phyloP scores from a whole-genome alignment of 2,329 filamentous ascomycete species.

The Cryphonectria carpinicola region DNA sequence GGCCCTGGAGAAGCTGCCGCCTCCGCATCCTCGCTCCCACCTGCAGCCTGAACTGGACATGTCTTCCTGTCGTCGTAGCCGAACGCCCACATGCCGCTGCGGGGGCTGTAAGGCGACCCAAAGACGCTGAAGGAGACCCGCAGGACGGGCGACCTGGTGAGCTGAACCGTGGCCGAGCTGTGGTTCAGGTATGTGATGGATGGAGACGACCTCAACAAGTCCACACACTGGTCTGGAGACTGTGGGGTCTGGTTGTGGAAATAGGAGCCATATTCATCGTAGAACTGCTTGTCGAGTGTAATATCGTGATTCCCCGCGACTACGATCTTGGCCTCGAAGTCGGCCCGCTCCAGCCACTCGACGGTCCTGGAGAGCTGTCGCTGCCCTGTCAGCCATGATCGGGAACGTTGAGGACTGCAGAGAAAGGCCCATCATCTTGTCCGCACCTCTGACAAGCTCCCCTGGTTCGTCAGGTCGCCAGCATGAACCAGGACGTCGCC shows the following conservation, averaged over 20 bases:
- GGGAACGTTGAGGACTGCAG: neutral
- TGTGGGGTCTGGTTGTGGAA: constrained; percentile 63
- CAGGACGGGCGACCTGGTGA: constrained; percentile 59
- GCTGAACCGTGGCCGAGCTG: constrained; percentile 53
- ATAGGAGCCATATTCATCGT: constrained; percentile 52
- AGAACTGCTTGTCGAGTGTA: constrained; percentile 69
- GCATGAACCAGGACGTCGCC: constrained; percentile 79
- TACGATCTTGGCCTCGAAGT: constrained; percentile 73
- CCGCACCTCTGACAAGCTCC: constrained; percentile 57
- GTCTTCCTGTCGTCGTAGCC: constrained; percentile 57
- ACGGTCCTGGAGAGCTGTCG: constrained; percentile 60
- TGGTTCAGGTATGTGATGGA: constrained; percentile 70
- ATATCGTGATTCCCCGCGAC: constrained; percentile 78
- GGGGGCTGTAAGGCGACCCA: constrained; percentile 69
- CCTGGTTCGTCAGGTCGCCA: constrained; percentile 77
- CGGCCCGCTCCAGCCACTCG: constrained; percentile 67
- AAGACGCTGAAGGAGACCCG: constrained; percentile 68
- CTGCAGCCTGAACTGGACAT: neutral
- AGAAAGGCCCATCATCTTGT: neutral
- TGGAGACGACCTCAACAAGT: constrained; percentile 56
- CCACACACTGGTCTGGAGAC: constrained; percentile 55
- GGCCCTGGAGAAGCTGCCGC: neutral
- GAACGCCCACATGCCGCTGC: constrained; percentile 67
- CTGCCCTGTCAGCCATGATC: neutral
- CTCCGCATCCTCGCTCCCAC: constrained; percentile 21